These are phyloP conservation scores for Mycena olivaceomarginata DNA, from an alignment of 768 basidiomycete species.

Conservation along the genomic window DNA sequence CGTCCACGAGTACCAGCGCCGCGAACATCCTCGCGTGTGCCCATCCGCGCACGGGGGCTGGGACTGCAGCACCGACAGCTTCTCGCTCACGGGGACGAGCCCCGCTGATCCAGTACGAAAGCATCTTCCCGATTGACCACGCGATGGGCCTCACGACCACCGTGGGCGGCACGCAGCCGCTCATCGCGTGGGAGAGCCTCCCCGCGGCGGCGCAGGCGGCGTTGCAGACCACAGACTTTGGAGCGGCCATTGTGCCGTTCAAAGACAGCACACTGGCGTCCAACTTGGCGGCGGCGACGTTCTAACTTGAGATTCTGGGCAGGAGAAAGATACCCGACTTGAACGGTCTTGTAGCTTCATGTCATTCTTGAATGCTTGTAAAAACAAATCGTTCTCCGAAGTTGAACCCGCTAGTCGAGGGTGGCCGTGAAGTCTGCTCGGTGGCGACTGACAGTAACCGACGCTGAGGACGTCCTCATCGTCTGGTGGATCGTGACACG, in stretches of 20 bases:
- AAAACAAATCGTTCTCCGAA: no score
- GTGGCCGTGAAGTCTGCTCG: no score
- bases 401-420: no score
- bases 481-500: no score
- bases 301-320: neutral
- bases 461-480: no score
- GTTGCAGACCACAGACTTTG: slow-evolving; percentile 22
- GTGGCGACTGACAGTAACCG: no score
- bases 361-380: no score
- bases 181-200: slow-evolving; percentile 32
- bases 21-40: slow-evolving; percentile 37
- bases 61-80: slow-evolving; percentile 32
- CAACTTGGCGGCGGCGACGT: slow-evolving; percentile 31
- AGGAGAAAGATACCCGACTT: no score
- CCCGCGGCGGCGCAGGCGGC: slow-evolving; percentile 23
- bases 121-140: slow-evolving; percentile 29
- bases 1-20: slow-evolving; percentile 18
- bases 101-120: slow-evolving; percentile 29
- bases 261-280: slow-evolving; percentile 21
- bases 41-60: slow-evolving; percentile 29
- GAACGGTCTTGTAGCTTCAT: no score
- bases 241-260: slow-evolving; percentile 24
- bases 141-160: slow-evolving; percentile 28
- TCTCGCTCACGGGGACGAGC: slow-evolving; percentile 21
- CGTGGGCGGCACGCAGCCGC: slow-evolving; percentile 30